Base-by-base conservation (phyloP, 2,329 filamentous ascomycete genomes). In the Paraconiothyrium brasiliense region DNA sequence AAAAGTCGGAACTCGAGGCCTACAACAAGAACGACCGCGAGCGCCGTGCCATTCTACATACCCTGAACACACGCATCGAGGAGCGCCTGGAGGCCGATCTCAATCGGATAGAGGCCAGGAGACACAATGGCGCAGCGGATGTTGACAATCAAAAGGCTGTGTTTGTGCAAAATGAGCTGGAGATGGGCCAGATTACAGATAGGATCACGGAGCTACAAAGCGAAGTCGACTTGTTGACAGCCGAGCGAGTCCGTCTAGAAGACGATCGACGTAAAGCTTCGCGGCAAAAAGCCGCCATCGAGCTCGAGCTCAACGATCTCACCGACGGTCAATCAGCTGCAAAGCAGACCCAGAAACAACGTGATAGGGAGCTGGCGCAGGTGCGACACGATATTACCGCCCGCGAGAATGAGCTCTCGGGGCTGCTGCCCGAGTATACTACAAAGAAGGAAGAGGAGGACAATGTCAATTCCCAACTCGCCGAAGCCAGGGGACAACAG, bases 21-120 rank as follows among this genome's bases (percentile, higher is more conserved):
- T 99, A 94, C 76, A 95, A 98, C 78, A 93, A 97, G 63, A 97
- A 96, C 77, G 95, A 99, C 71, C 89, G 92, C 60, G 94, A 99
- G 78, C 89, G 93, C 61, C 86, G 94, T 67, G 97, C 94, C 76
- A 84, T 99, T 49, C 93, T 98, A 78, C 98, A 98, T 76, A 95
- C 94, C 0, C 94, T 97, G 71, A 93, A 97, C 79, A 90, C 95
- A 69, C 90, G 92, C 64, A 93, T 97, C 72, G 93, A 98, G 75
- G 86, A 90, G 20, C 90, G 91, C 24, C 89, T 97, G 39, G 85
- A 91, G 61, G 87, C 89, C 48, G 88, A 91, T 3, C 85, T 99
- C 20, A 92, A 95, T 58, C 89, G 90, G 59, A 89, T 99, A 44
- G 94, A 98, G 68, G 90, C 90, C 60, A 87, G 89, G 54, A 88